Evolutionary conservation across 2,329 filamentous ascomycete genomes (phyloP), one percentile per base, ranked within the genome.

Genomic region (Emmonsiellopsis sp.): DNA sequence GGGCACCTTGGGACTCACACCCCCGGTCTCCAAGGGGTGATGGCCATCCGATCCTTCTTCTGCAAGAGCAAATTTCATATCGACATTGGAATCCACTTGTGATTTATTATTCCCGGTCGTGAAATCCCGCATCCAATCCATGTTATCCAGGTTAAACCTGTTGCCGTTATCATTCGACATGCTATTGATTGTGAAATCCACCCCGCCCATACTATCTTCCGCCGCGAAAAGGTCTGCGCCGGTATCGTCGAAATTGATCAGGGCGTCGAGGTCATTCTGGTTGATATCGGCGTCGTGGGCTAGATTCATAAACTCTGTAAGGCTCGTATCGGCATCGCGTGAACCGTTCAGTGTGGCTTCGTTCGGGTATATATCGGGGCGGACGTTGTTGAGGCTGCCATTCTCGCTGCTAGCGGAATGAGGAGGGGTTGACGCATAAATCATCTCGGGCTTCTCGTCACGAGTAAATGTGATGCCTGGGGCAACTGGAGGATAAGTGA

Each of bases 211-310:
- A 7, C 48, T 46, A 32, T 65, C 61, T 7, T 72, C 67, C 6
- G 65, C 62, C 0, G 62, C 55, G 41, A 73, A 69, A 32, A 70
- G 58, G 15, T 73, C 70, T 15, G 61, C 65, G 1, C 63, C 61
- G 1, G 65, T 65, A 47, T 74, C 72, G 42, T 76, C 73, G 49
- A 75, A 71, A 54, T 75, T 74, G 57, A 76, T 73, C 52, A 75
- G 57, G 0, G 71, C 70, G 52, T 76, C 73, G 31, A 76, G 72
- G 52, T 75, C 72, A 50, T 73, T 72, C 52, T 73, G 69, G 2
- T 67, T 73, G 20, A 73, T 70, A 54, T 74, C 71, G 5, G 68
- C 70, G 47, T 73, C 71, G 49, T 73, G 72, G 31, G 71, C 71
- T 30, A 74, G 58, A 54, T 71, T 70, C 65, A 73, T 73, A 34